Conservation (phyloP, 192 early-diverging fungal genomes). For the Linnemannia schmuckeri region DNA sequence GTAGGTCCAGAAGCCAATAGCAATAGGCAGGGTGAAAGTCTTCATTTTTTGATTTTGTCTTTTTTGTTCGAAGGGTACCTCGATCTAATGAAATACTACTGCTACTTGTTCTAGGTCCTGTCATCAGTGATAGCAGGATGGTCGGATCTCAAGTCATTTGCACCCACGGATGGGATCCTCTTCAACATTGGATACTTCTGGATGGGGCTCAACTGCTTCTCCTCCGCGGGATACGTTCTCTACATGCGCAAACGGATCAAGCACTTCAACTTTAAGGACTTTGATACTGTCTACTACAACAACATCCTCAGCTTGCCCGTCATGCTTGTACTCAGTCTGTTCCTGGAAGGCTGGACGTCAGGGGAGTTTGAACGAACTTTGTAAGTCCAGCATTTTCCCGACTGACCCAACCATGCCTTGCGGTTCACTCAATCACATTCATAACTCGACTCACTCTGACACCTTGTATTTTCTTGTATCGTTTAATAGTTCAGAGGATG, state of each 20-base stretch:
- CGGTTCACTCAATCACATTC: neutral
- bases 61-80: neutral
- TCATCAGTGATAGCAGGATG: conserved; percentile 89
- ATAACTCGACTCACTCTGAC: neutral
- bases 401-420: neutral
- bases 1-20: conserved; percentile 29
- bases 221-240: conserved; percentile 87
- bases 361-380: conserved; percentile 69
- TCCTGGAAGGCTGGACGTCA: conserved; percentile 75
- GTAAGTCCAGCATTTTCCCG: conserved; percentile 34
- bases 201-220: conserved; percentile 93
- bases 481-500: conserved; percentile 42
- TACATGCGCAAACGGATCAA: conserved; percentile 92
- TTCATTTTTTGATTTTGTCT: neutral
- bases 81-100: neutral
- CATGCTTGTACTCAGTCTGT: conserved; percentile 71
- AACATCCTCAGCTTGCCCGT: conserved; percentile 91
- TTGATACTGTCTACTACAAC: conserved; percentile 98
- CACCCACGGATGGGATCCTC: conserved; percentile 2
- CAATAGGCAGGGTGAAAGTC: neutral
- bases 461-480: neutral
- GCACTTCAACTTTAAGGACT: conserved; percentile 92
- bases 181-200: conserved; percentile 76
- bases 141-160: conserved; percentile 67
- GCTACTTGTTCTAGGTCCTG: conserved; percentile 63